Percentiles rank a stretch among this genome's conserved stretches.
Conservation (phyloP, 768 basidiomycete species). For the Mycena indigotica region DNA sequence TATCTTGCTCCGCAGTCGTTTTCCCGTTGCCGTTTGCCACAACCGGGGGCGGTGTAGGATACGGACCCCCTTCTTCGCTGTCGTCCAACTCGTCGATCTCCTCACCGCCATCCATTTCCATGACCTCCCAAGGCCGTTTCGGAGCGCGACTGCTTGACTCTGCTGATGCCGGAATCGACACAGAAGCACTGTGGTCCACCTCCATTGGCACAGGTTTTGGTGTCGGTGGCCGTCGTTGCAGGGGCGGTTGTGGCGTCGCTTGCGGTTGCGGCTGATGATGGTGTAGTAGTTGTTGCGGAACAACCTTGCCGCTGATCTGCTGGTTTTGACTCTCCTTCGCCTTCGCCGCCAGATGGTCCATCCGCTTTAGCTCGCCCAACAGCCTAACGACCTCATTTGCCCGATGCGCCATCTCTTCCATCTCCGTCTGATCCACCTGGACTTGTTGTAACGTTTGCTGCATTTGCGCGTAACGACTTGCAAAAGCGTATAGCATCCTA, state of each 20-base stretch:
- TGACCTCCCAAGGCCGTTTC: conserved; percentile 81
- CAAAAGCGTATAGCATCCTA: conserved; percentile 60
- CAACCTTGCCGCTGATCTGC: background rate
- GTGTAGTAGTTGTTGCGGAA: background rate
- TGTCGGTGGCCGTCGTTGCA: background rate
- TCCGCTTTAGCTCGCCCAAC: conserved; percentile 59
- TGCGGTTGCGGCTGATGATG: background rate
- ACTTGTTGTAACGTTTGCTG: conserved; percentile 49
- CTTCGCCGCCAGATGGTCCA: conserved; percentile 31
- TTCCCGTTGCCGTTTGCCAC: conserved; percentile 40
- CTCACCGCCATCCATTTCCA: conserved; percentile 51
- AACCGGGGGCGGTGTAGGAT: conserved; percentile 22
- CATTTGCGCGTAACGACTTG: conserved; percentile 54
- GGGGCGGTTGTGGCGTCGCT: background rate
- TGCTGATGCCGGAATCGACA: conserved; percentile 17
- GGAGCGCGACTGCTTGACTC: conserved; percentile 61
- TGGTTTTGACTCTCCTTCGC: background rate
- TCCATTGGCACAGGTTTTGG: conserved; percentile 7
- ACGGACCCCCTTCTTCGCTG: conserved; percentile 10
- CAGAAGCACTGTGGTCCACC: conserved; percentile 31
- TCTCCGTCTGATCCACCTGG: conserved; percentile 57
- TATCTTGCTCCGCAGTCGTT: conserved; percentile 77
- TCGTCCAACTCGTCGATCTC: conserved; percentile 31
- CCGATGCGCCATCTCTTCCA: conserved; percentile 69
- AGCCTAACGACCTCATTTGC: conserved; percentile 70